Evolutionary conservation across 768 basidiomycete species (phyloP), one percentile per base, ranked within the genome.

Genomic region (Panaeolus cyanescens): DNA sequence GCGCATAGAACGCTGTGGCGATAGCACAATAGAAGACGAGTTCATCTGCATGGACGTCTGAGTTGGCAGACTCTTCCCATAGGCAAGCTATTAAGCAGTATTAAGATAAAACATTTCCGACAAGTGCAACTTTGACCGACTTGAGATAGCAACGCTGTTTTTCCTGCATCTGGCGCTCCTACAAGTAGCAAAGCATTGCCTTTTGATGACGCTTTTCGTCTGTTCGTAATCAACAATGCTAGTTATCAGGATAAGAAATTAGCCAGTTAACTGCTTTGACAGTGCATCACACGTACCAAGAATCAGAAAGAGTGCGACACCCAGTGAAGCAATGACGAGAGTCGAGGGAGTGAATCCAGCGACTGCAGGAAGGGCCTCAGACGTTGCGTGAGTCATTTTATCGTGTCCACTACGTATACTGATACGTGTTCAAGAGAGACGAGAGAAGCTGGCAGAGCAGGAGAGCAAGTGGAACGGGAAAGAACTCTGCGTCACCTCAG

Each of bases 11-110:
- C 81, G 83, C 40, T 76, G 78, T 2, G 76, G 63, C 2, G 81
- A 69, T n/a, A 88, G 65, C 5, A 73, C 61, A 32, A 88, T 70
- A 4, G 79, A 64, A 4, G 85, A 82, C 0, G 80, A 74, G 70
- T 92, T 95, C 4, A 82, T 80, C 71, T 95, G 93, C 69, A 95
- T 77, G 0, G 93, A 94, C 3, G 90, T 86, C 65, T 91, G 88
- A 2, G 90, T 90, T 40, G 85, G 85, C 10, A 90, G 71, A 1
- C 85, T 80, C 70, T 85, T 83, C 30, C 80, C 78, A 70, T 87
- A 92, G 20, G 82, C 82, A 7, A 95, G 77, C 93, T 94, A 62
- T 17, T 60, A 20, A 34, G 57, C 30, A 54, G 32, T 56, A 32
- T 66, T 58, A 60, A 56, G 34, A 17, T 32, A 58, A 17, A 40